phyloP scores from a whole-genome alignment of 345 rosid species.

The Mercurialis annua region DNA sequence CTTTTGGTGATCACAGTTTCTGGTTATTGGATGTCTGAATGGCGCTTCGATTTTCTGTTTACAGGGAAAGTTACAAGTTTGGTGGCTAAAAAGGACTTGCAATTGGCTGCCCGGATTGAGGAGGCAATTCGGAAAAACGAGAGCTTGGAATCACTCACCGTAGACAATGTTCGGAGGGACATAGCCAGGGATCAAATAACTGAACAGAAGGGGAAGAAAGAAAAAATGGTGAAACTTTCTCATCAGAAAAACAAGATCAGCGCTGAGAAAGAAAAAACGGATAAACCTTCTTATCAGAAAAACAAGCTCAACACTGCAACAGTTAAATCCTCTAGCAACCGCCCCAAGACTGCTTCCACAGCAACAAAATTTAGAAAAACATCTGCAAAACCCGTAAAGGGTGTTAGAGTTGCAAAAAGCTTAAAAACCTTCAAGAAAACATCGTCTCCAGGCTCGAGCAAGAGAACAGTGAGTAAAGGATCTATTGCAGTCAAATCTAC shows the following conservation, averaged over 20 bases:
- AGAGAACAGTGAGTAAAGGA: slow-evolving; percentile 6
- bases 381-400: slow-evolving; percentile 40
- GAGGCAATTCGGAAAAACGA: slow-evolving; percentile 79
- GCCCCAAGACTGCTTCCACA: slow-evolving; percentile 24
- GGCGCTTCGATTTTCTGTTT: slow-evolving; percentile 2
- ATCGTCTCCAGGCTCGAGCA: slow-evolving; percentile 15
- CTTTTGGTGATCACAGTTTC: background rate
- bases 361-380: slow-evolving; percentile 36
- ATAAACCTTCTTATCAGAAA: slow-evolving; percentile 27
- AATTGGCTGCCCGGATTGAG: slow-evolving; percentile 65
- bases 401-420: slow-evolving; percentile 21
- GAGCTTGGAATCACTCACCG: slow-evolving; percentile 74
- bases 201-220: slow-evolving; percentile 53
- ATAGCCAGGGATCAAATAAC: slow-evolving; percentile 61
- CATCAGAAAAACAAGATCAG: slow-evolving; percentile 39
- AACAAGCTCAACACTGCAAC: slow-evolving; percentile 20
- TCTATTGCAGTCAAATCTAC: slow-evolving; percentile 17
- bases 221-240: slow-evolving; percentile 40
- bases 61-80: slow-evolving; percentile 91
- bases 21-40: background rate
- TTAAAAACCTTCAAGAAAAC: slow-evolving; percentile 27
- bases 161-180: slow-evolving; percentile 61
- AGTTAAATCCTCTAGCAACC: slow-evolving; percentile 21
- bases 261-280: slow-evolving; percentile 21
- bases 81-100: slow-evolving; percentile 54